Evolutionary conservation across 768 basidiomycete species (phyloP), one percentile per base, ranked within the genome.

Genomic region (Russula virescens): DNA sequence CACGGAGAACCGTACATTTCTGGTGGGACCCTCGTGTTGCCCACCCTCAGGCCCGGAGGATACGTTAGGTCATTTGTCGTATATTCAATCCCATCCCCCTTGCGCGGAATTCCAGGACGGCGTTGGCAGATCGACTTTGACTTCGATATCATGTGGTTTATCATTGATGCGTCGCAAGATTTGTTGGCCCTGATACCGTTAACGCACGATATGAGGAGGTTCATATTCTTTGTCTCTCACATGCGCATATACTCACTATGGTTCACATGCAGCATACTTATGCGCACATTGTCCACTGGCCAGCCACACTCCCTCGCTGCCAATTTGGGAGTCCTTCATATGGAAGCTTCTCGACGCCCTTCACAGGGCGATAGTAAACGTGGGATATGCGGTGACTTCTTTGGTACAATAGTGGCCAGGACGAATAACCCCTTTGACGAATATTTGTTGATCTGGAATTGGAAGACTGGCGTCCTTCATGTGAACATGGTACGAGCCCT

Each of bases 401-500:
- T 60, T 10, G 59, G 59, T 11, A 48, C 48, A 31, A 48, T 58
- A 14, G 53, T 42, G 1, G 16, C n/a, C 18, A 11, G 26, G 10
- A 19, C 18, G 2, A 25, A 34, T 9, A 16, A 13, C n/a, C 3
- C 5, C 5, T n/a, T 4, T 5, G 40, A 45, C 26, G 51, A 60
- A 11, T 21, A 42, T 0, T 13, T 60, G 51, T 34, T 48, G 3
- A 60, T 60, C n/a, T 60, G 59, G 59, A 60, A 60, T 42, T 60
- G 59, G 59, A 60, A 60, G 50, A 60, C 59, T 0, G 51, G 50
- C 34, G 18, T 25, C 21, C 11, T 58, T 11, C 46, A 38, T 7
- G 34, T 58, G 21, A 58, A 43, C 26, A 58, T 42, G 58, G 58
- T 58, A 50, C 38, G 55, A 18, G 21, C 4, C 18, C 46, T 42